Percentiles rank a stretch among this genome's conserved stretches.
Evolutionary conservation across 2,329 filamentous ascomycete species (phyloP).

Genomic region (Epichloe aotearoae): DNA sequence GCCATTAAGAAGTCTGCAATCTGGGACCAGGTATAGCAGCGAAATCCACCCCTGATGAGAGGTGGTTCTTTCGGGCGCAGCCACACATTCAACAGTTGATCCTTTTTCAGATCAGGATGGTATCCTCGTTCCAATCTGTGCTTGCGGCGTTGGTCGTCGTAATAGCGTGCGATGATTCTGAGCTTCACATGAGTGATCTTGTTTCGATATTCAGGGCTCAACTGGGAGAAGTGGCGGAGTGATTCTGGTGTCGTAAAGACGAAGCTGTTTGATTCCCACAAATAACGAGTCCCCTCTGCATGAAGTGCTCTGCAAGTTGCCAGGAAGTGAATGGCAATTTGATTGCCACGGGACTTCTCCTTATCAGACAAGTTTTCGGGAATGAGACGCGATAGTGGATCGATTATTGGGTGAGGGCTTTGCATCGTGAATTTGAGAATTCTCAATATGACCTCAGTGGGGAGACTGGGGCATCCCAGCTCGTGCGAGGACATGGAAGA

Average conservation of each 20-base stretch:
- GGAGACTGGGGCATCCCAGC: slow-evolving; percentile 28
- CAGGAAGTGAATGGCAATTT: slow-evolving; percentile 40
- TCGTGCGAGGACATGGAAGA: slow-evolving; percentile 18
- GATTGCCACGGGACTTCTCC: slow-evolving; percentile 31
- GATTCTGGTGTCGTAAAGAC: slow-evolving; percentile 39
- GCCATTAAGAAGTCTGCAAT: slow-evolving; percentile 38
- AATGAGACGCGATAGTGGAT: slow-evolving; percentile 34
- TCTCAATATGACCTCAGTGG: slow-evolving; percentile 37
- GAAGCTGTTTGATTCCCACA: slow-evolving; percentile 41
- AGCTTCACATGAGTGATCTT: slow-evolving; percentile 33
- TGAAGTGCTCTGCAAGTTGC: slow-evolving; percentile 36
- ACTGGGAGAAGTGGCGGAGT: slow-evolving; percentile 34
- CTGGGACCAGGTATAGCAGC: slow-evolving; percentile 41
- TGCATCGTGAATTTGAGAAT: slow-evolving; percentile 39
- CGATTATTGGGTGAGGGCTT: slow-evolving; percentile 35
- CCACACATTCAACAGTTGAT: slow-evolving; percentile 28
- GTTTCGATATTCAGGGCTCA: slow-evolving; percentile 28
- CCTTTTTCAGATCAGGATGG: slow-evolving; percentile 28
- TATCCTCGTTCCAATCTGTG: slow-evolving; percentile 30
- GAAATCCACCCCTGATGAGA: slow-evolving; percentile 37
- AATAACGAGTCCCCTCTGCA: slow-evolving; percentile 32
- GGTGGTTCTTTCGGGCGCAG: slow-evolving; percentile 30
- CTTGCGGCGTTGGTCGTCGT: slow-evolving; percentile 34
- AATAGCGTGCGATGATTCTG: slow-evolving; percentile 41
- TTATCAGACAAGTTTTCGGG: slow-evolving; percentile 28